Evolutionary conservation across 495 filamentous ascomycete species (phyloP).

Genomic region (Xylaria longipes): DNA sequence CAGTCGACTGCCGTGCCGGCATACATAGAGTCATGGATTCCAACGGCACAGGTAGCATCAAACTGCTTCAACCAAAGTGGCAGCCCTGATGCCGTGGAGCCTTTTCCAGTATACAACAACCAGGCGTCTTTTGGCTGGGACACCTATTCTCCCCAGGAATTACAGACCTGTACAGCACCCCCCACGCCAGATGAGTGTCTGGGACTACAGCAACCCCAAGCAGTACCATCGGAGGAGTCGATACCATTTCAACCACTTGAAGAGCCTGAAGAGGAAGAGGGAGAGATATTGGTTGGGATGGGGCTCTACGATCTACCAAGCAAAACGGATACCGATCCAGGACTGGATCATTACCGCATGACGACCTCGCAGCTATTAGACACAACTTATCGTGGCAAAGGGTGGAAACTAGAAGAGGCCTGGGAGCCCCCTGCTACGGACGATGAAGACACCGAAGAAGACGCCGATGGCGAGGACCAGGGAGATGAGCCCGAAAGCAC

Average conservation of each 20-base stretch:
- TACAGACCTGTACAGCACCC: slow-evolving; percentile 54
- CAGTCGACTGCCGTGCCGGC: slow-evolving; percentile 31
- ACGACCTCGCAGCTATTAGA: slow-evolving; percentile 58
- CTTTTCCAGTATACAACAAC: slow-evolving; percentile 31
- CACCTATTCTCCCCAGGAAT: slow-evolving; percentile 44
- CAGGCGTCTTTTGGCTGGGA: slow-evolving; percentile 48
- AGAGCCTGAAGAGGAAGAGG: slow-evolving; percentile 54
- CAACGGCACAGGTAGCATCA: slow-evolving; percentile 27
- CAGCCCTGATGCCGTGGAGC: slow-evolving; percentile 25
- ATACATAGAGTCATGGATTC: slow-evolving; percentile 37
- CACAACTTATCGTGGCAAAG: slow-evolving; percentile 62
- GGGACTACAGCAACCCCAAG: slow-evolving; percentile 54
- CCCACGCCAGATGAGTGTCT: slow-evolving; percentile 67
- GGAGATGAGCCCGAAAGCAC: slow-evolving; percentile 33
- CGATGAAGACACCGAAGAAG: slow-evolving; percentile 64
- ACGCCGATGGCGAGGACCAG: slow-evolving; percentile 49
- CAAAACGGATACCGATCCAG: slow-evolving; percentile 46
- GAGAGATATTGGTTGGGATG: slow-evolving; percentile 81
- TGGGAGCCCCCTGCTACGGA: slow-evolving; percentile 73
- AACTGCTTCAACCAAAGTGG: slow-evolving; percentile 23
- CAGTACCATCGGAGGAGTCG: slow-evolving; percentile 50
- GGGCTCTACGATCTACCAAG: slow-evolving; percentile 78
- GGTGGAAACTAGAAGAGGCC: slow-evolving; percentile 82
- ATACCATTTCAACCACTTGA: slow-evolving; percentile 55
- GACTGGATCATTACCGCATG: slow-evolving; percentile 52